Evolutionary conservation across 2,329 filamentous ascomycete genomes (phyloP), one percentile per base, ranked within the genome.

Genomic region (Ustilaginoidea virens): DNA sequence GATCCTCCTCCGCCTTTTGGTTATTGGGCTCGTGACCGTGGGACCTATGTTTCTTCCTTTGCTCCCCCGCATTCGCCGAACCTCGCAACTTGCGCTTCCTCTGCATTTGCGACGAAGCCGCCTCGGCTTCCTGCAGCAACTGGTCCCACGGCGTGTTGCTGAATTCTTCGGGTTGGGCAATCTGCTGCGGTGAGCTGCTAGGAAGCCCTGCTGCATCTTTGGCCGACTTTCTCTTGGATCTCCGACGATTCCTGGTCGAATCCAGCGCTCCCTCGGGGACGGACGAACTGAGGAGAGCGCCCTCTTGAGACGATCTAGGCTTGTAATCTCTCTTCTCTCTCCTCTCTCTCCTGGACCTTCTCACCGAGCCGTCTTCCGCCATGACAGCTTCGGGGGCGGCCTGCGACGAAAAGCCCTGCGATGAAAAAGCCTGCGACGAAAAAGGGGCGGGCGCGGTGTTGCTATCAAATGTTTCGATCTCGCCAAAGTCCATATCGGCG

Each of bases 381-480:
- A 51, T 52, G 28, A 43, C 27, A n/a, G 46, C 43, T 29, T 49
- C 46, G 16, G 48, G 45, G 8, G n/a, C n/a, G n/a, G n/a, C n/a
- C n/a, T n/a, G n/a, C n/a, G n/a, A n/a, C n/a, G n/a, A n/a, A n/a
- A n/a, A n/a, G 39, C n/a, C 48, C 29, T 48, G 45, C 5, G 49
- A 48, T 5, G 48, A 44, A 27, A 45, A 47, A n/a, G 39, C 48
- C 29, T 48, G 45, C 5, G 49, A 48, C 5, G 48, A 44, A 27
- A 45, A 47, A n/a, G 47, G 43, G 10, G 39, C 37, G 23, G 45
- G 39, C 25, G 44, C 39, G 27, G 45, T 37, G 36, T 51, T 54
- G 41, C 51, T 55, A 33, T 55, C 49, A 30, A 55, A 55, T 42
- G 55, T 50, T 27, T 54, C 48, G 28, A 55, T 44, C 15, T 47